These are phyloP conservation scores for Hansenula lynferdii DNA, from an alignment of 1,139 yeast species.

Conservation along the genomic window DNA sequence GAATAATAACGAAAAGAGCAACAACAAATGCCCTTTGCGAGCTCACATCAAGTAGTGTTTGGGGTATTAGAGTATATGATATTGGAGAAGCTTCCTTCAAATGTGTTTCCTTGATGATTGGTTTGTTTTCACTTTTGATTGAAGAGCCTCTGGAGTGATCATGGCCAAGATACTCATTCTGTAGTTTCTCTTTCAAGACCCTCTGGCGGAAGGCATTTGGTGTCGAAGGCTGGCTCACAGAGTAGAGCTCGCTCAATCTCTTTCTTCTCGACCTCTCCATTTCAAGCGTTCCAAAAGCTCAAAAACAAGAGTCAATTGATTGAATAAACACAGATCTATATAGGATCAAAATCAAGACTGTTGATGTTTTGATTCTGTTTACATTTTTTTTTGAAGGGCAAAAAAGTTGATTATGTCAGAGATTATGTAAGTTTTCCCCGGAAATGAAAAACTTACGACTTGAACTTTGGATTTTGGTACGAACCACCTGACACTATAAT, in stretches of 20 bases:
- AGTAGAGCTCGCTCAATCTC: slow-evolving; percentile 22
- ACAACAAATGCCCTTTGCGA: slow-evolving; percentile 68
- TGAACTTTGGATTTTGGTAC: too few species aligned
- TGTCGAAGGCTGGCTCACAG: slow-evolving; percentile 10
- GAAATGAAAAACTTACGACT: too few species aligned
- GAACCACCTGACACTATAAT: too few species aligned
- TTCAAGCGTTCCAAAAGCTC: too few species aligned
- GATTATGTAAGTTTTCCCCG: too few species aligned
- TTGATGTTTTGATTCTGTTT: slow-evolving; percentile 1
- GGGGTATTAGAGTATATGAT: slow-evolving; percentile 43
- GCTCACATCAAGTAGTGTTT: slow-evolving; percentile 64
- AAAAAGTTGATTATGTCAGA: too few species aligned
- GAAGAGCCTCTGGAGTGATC: not conserved
- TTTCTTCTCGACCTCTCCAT: slow-evolving; percentile 25
- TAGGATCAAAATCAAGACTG: too few species aligned
- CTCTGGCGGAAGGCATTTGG: slow-evolving; percentile 16
- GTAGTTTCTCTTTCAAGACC: slow-evolving; percentile 1
- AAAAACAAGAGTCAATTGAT: too few species aligned
- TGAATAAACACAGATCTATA: too few species aligned
- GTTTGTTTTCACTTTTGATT: not conserved
- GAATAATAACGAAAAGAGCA: slow-evolving; percentile 66
- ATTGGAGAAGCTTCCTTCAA: not conserved
- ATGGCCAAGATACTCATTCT: slow-evolving; percentile 5
- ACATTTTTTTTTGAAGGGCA: not conserved
- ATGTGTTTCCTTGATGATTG: not conserved